Conservation (phyloP, 257 asterid species). For the Salvia rosmarinus region DNA sequence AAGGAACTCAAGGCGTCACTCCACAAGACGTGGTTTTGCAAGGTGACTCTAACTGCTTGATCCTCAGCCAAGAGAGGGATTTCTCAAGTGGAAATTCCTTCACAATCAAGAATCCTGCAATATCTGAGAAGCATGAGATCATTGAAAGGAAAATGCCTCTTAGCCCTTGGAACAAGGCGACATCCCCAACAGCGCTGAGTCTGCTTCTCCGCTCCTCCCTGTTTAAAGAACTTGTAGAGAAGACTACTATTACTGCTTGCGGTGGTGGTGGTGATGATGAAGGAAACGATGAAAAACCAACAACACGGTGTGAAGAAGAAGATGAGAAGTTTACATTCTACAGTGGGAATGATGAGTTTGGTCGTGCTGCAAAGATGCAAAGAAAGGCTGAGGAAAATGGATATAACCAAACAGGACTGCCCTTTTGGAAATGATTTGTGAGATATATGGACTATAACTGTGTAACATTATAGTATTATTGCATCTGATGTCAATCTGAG, state of each 20-base stretch:
- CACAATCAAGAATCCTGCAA: conserved; percentile 38
- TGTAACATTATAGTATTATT: background rate
- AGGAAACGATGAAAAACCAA: background rate
- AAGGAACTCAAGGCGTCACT: too few relatives aligned
- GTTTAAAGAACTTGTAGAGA: conserved; percentile 67
- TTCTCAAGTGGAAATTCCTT: conserved; percentile 39
- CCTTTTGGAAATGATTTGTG: too few relatives aligned
- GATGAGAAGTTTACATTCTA: too few relatives aligned
- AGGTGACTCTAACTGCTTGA: conserved; percentile 26
- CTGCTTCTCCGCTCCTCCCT: conserved; percentile 69
- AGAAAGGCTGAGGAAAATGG: too few relatives aligned
- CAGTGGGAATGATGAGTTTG: too few relatives aligned
- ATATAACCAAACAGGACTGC: too few relatives aligned
- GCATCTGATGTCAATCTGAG: too few relatives aligned
- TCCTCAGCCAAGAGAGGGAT: too few relatives aligned
- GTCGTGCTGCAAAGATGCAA: too few relatives aligned
- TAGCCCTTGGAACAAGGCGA: conserved; percentile 44
- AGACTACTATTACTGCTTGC: conserved; percentile 41
- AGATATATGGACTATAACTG: background rate
- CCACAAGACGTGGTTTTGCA: too few relatives aligned
- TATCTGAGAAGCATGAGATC: conserved; percentile 55
- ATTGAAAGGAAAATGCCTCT: conserved; percentile 68
- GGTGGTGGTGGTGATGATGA: conserved; percentile 6
- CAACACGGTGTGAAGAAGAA: too few relatives aligned
- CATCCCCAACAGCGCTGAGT: conserved; percentile 70